A percentile compares a stretch with the other conserved stretches of the same genome.
Conservation (phyloP, 73 alveolate genomes). For the Paramecium caudatum region DNA sequence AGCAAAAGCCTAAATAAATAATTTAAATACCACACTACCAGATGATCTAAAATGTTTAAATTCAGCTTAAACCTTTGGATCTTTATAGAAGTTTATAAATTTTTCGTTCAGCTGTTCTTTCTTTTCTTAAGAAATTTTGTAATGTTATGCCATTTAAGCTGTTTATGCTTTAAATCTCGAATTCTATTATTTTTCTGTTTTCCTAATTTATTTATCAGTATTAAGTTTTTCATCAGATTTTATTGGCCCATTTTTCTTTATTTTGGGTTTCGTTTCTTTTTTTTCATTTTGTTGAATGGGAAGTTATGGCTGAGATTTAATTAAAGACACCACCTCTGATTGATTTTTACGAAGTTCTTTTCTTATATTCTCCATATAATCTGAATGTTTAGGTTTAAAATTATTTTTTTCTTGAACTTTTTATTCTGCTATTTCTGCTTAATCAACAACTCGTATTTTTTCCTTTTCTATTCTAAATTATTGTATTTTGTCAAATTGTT, state of each 20-base stretch:
- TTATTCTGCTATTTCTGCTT: not conserved
- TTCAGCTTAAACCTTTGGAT: slow-evolving; percentile 42
- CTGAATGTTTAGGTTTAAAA: not conserved
- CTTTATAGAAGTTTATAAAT: slow-evolving; percentile 31
- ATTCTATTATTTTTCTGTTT: not conserved
- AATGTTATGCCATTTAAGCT: slow-evolving; percentile 38
- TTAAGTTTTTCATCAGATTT: not conserved
- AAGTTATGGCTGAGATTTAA: too few species aligned
- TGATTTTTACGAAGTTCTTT: not conserved
- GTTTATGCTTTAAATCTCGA: slow-evolving; percentile 4
- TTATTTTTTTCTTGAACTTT: not conserved
- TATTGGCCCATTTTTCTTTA: not conserved
- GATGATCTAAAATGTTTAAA: slow-evolving; percentile 56
- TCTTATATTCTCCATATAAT: slow-evolving; percentile 8
- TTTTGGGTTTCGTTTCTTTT: not conserved
- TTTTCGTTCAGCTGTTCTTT: slow-evolving; percentile 15
- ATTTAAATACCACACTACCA: slow-evolving; percentile 44
- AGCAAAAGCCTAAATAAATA: slow-evolving; percentile 21
- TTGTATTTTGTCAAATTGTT: slow-evolving; percentile 36
- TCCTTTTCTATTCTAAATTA: slow-evolving; percentile 40
- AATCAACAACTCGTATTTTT: slow-evolving; percentile 2
- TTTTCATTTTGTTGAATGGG: not conserved
- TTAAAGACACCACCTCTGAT: not conserved
- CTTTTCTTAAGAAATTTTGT: not conserved
- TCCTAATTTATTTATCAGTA: not conserved